phyloP scores from a whole-genome alignment of 306 rosid genomes.

The Abrus pulchellus region DNA sequence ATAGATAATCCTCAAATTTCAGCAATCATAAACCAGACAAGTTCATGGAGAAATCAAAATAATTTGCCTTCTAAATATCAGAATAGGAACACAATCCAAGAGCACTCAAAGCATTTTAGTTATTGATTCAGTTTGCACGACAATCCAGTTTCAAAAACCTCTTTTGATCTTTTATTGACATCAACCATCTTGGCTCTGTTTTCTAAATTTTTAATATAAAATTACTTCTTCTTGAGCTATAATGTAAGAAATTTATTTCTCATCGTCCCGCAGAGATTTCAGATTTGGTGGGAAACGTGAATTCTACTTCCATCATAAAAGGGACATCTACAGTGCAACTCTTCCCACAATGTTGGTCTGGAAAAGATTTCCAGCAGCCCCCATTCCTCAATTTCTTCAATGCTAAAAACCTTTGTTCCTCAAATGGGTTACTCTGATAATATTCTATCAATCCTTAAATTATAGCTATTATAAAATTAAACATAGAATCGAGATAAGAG shows the following conservation, averaged over 20 bases:
- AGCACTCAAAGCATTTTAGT: neutral
- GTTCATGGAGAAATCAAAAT: neutral
- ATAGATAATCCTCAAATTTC: neutral
- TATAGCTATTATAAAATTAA: neutral
- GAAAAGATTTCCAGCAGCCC: slow-evolving; percentile 6
- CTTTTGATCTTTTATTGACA: neutral
- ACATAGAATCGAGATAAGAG: slow-evolving; percentile 19
- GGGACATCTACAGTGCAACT: neutral
- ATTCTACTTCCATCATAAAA: slow-evolving; percentile 9
- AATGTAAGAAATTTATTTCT: slow-evolving; percentile 7
- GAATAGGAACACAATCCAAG: slow-evolving; percentile 9
- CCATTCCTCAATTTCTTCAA: neutral
- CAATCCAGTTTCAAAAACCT: neutral
- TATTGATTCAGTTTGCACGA: slow-evolving; percentile 29
- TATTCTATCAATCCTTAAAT: neutral
- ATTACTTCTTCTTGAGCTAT: slow-evolving; percentile 4
- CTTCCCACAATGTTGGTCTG: neutral
- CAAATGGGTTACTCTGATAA: slow-evolving; percentile 7
- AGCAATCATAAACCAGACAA: slow-evolving; percentile 38
- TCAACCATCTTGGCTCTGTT: neutral
- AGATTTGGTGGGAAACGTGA: slow-evolving; percentile 13
- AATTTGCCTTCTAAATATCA: slow-evolving; percentile 22
- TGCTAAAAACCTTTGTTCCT: neutral
- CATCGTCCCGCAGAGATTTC: slow-evolving; percentile 31
- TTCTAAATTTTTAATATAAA: slow-evolving; percentile 7